These are phyloP conservation scores for Dictyostelium firmibasis DNA, from an alignment of 78 protist genomes.

Conservation along the genomic window DNA sequence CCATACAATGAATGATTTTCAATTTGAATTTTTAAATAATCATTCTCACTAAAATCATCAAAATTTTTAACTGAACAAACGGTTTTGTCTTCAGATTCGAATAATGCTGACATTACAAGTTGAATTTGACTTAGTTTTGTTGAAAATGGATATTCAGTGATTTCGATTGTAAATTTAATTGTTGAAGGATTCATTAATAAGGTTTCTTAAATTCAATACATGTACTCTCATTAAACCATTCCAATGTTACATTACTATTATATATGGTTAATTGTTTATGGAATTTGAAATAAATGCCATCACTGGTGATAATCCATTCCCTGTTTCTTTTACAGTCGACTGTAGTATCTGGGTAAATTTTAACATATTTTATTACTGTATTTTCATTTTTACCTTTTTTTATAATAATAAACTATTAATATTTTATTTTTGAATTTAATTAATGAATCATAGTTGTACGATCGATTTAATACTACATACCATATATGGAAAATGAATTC, in stretches of 20 bases:
- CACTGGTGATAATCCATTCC: background rate
- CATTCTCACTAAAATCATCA: background rate
- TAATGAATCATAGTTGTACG: too few species aligned
- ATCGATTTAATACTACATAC: too few species aligned
- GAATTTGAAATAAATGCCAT: background rate
- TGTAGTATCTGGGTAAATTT: background rate
- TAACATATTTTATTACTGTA: too few species aligned
- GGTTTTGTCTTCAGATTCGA: background rate
- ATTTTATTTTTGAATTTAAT: too few species aligned
- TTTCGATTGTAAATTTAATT: background rate
- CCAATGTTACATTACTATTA: background rate
- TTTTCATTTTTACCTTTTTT: background rate
- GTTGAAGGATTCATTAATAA: background rate
- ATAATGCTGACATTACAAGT: background rate
- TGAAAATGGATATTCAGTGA: background rate
- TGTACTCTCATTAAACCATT: background rate
- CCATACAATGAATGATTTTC: too few species aligned
- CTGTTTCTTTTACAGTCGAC: background rate
- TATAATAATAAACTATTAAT: too few species aligned
- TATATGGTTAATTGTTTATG: background rate
- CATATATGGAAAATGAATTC: background rate
- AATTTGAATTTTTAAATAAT: background rate
- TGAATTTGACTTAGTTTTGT: background rate
- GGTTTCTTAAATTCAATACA: background rate
- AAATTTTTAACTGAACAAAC: background rate